Percentiles rank a stretch among this genome's conserved stretches.
phyloP scores from a whole-genome alignment of 1,284 basidiomycete species.

The Thelephora terrestris region DNA sequence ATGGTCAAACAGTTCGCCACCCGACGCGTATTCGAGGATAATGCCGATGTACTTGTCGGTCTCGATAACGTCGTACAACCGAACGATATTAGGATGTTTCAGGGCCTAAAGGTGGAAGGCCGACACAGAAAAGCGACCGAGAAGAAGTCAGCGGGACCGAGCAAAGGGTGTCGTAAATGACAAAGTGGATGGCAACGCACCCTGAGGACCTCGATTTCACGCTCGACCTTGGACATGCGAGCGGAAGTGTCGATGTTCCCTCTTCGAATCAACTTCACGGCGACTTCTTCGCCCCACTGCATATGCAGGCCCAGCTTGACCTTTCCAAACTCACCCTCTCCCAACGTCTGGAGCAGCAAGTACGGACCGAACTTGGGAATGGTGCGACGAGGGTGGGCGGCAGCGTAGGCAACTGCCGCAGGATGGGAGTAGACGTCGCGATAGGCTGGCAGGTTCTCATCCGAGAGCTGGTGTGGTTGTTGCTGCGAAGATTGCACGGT shows the following conservation, averaged over 20 bases:
- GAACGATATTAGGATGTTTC: constrained; percentile 97
- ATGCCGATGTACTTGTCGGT: constrained; percentile 99
- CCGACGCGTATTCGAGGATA: constrained; percentile 96
- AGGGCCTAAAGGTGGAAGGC: constrained; percentile 50
- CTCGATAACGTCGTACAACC: constrained; percentile 97
- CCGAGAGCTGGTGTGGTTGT: constrained; percentile 26
- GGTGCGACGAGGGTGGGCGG: constrained; percentile 74
- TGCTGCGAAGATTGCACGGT: constrained; percentile 38
- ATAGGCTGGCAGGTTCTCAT: constrained; percentile 27
- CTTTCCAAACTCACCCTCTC: constrained; percentile 99
- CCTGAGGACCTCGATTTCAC: constrained; percentile 95
- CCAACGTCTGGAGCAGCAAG: constrained; percentile 88
- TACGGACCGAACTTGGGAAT: constrained; percentile 94
- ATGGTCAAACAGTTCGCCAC: constrained; percentile 98
- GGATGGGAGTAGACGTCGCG: constrained; percentile 78
- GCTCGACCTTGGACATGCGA: constrained; percentile 90
- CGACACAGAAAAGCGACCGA: constrained; percentile 5
- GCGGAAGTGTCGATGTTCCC: constrained; percentile 85
- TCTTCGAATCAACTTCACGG: constrained; percentile 93
- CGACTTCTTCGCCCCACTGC: constrained; percentile 97
- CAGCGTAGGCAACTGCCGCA: constrained; percentile 75
- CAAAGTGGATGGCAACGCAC: constrained; percentile 36
- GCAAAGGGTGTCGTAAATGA: constrained; percentile 5
- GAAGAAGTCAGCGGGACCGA: constrained; percentile 4
- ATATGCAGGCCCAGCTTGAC: constrained; percentile 95